Conservation (phyloP, 768 basidiomycete genomes). For the Calocybe gangraenosa region DNA sequence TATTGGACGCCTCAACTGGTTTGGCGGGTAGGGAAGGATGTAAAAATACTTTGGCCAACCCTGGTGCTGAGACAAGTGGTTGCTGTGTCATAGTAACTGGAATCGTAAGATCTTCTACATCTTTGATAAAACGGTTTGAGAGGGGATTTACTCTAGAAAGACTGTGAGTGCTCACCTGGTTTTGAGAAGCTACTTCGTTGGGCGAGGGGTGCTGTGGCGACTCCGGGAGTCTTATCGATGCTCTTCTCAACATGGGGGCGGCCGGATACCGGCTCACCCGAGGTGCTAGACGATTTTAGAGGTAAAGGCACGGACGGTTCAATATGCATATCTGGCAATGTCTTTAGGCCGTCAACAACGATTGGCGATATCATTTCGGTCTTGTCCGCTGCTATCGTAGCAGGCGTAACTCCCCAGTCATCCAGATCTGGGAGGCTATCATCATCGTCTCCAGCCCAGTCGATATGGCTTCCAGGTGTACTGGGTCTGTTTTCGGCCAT, state of each 20-base stretch:
- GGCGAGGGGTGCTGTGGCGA: not conserved
- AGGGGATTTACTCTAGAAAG: slow-evolving; percentile 1
- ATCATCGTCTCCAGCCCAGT: slow-evolving; percentile 89
- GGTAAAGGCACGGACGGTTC: slow-evolving; percentile 6
- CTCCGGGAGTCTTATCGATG: not conserved
- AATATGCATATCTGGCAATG: slow-evolving; percentile 43
- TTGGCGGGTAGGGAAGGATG: slow-evolving; percentile 17
- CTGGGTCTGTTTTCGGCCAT: slow-evolving; percentile 64
- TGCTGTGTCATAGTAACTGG: slow-evolving; percentile 12
- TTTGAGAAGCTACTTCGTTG: not conserved
- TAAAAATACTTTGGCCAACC: slow-evolving; percentile 10
- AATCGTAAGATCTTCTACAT: slow-evolving; percentile 1
- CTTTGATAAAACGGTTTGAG: slow-evolving; percentile 1
- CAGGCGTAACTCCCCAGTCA: slow-evolving; percentile 74
- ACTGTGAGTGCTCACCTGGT: slow-evolving; percentile 5
- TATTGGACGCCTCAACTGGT: slow-evolving; percentile 8
- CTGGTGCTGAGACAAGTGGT: slow-evolving; percentile 11
- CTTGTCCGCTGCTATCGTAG: slow-evolving; percentile 23
- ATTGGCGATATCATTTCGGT: slow-evolving; percentile 62
- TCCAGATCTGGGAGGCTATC: slow-evolving; percentile 78
- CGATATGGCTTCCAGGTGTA: slow-evolving; percentile 76
- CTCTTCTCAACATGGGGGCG: not conserved
- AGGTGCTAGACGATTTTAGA: not conserved
- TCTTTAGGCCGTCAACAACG: slow-evolving; percentile 55
- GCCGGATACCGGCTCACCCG: not conserved